Conservation (phyloP, 176 grass and related monocot species). For the Avena sativa region DNA sequence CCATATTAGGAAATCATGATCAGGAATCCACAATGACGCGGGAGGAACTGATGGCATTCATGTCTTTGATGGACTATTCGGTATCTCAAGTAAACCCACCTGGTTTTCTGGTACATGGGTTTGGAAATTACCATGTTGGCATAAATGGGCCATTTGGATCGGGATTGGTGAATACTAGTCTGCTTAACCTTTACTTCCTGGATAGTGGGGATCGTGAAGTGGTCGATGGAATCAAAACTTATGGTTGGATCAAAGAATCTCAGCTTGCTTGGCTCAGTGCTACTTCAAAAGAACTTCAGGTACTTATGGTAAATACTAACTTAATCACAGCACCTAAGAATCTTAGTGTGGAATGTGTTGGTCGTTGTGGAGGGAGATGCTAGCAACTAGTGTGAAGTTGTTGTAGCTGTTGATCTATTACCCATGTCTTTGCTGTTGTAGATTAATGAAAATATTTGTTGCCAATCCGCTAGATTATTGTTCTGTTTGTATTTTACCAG, state of each 20-base stretch:
- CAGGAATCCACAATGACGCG: slow-evolving; percentile 94
- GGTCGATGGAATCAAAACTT: slow-evolving; percentile 69
- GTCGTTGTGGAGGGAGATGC: not conserved
- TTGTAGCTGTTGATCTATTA: not conserved
- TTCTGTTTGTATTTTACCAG: not conserved
- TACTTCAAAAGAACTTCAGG: slow-evolving; percentile 69
- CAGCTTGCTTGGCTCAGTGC: slow-evolving; percentile 73
- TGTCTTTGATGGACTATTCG: slow-evolving; percentile 93
- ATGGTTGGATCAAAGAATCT: slow-evolving; percentile 93
- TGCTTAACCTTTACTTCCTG: slow-evolving; percentile 90
- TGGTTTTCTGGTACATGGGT: slow-evolving; percentile 78
- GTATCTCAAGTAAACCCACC: slow-evolving; percentile 87
- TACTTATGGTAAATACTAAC: slow-evolving; percentile 33
- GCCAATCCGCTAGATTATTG: not conserved
- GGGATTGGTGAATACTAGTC: slow-evolving; percentile 64
- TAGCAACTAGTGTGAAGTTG: not conserved
- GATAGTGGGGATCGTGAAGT: slow-evolving; percentile 86
- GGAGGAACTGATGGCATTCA: slow-evolving; percentile 80
- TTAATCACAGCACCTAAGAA: not conserved
- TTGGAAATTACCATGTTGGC: slow-evolving; percentile 81
- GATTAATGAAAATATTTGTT: not conserved
- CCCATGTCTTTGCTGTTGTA: not conserved
- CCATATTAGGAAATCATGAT: slow-evolving; percentile 91
- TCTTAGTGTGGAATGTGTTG: not conserved
- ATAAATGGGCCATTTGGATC: slow-evolving; percentile 78